phyloP scores from a whole-genome alignment of 805 yeast genomes.

The Debaryomyces hansenii region DNA sequence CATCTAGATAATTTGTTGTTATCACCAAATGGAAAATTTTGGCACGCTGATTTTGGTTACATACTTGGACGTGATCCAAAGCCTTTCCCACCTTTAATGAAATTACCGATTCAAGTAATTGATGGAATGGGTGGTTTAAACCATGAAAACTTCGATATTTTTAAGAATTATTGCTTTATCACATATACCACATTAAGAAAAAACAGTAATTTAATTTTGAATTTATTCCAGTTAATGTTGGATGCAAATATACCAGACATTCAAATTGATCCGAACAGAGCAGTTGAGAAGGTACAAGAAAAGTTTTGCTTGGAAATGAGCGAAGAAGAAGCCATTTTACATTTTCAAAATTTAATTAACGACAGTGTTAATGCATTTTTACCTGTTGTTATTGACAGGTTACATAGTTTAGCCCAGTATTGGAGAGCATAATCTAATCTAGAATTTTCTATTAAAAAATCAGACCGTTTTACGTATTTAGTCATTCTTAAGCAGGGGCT shows the following conservation, averaged over 20 bases:
- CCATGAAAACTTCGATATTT: constrained; percentile 81
- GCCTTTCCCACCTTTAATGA: constrained; percentile 98
- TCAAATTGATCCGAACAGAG: constrained; percentile 77
- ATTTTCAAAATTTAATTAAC: constrained; percentile 90
- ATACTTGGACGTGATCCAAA: constrained; percentile 96
- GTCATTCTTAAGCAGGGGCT: constrained; percentile 3
- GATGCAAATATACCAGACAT: constrained; percentile 92
- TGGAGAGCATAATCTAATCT: constrained; percentile 74
- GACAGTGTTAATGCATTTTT: constrained; percentile 91
- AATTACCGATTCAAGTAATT: constrained; percentile 91
- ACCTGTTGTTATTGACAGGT: constrained; percentile 92
- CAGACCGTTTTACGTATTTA: neutral
- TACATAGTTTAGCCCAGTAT: constrained; percentile 95
- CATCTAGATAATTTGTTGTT: constrained; percentile 88
- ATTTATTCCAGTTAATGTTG: constrained; percentile 90
- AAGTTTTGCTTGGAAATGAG: constrained; percentile 90
- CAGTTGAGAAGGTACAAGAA: constrained; percentile 89
- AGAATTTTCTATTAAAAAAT: neutral
- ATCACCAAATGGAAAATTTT: constrained; percentile 79
- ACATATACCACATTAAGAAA: constrained; percentile 88
- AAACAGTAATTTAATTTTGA: constrained; percentile 85
- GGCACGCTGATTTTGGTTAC: constrained; percentile 98
- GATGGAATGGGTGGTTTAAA: constrained; percentile 97
- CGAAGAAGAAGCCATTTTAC: constrained; percentile 94
- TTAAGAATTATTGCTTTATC: constrained; percentile 91